Evolutionary conservation across 2,329 filamentous ascomycete genomes (phyloP), one percentile per base, ranked within the genome.

Genomic region (Elsinoe ampelina): DNA sequence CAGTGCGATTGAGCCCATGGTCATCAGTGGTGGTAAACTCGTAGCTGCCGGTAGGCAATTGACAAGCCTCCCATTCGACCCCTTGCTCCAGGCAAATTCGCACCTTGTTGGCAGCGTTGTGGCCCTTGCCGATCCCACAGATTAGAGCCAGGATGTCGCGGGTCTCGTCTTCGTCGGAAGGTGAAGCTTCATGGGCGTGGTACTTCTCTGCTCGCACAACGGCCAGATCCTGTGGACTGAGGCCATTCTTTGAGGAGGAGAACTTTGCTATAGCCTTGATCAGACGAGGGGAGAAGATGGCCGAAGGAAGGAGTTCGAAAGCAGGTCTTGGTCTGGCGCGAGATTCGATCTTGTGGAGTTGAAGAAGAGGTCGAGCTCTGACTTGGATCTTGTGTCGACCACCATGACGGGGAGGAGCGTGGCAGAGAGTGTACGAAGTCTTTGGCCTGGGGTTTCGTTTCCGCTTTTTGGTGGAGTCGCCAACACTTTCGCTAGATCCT

Each of bases 161-260:
- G 51, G 77, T 71, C 20, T 77, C 74, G 12, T 73, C 70, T 54
- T 80, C 77, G 39, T 79, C 77, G 60, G 80, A 76, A 17, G 72
- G 72, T 7, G 80, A 76, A 7, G 73, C 74, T 62, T 62, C 58
- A 58, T 62, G 56, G 70, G 73, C 60, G 20, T 63, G 64, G 66
- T 88, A 89, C 61, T 85, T 80, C 62, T 88, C 85, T 57, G 85
- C 86, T 63, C 79, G 81, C 30, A 90, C 77, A 45, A 92, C 70
- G 57, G 91, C 77, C 11, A 91, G 73, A 67, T 91, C 87, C 60
- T 86, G 81, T 19, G 80, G 76, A 32, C 84, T 81, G 3, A 91
- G 72, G 56, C 82, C 77, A 45, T 81, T 80, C 63, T 82, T 83
- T 19, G 79, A 78, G 54, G 79, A 77, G 63, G 87, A 84, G 50